Base-by-base conservation (phyloP, 2,329 filamentous ascomycete species). In the Penicillium sp. region DNA sequence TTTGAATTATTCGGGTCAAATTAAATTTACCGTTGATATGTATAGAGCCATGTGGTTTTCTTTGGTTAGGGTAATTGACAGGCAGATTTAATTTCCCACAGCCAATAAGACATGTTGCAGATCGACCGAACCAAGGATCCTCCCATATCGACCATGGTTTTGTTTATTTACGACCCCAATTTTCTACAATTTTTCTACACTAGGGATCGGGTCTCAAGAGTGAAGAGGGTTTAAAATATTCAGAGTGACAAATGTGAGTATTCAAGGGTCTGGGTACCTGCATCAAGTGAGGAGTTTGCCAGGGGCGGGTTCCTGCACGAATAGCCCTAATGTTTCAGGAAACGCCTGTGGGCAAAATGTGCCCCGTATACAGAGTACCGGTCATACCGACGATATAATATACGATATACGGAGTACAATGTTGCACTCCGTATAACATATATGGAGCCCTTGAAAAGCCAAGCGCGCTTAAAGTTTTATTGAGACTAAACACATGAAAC, bases 111-210 rank as follows among this genome's bases (percentile, higher is more conserved):
- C 39, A 25, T 31, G 21, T 27, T 36, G n/a, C 31, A 27, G 53
- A 56, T 59, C 42, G 41, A 33, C 19, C 19, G 23, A 50, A 59
- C 60, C 62, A 53, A 48, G 60, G 62, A 48, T 53, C 47, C 45
- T 53, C 51, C 53, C 41, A 47, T 29, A 6, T 4, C 19, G 21
- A 57, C 55, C 49, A 31, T 57, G 55, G 55, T 42, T 53, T 19
- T 53, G 35, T 53, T 53, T 57, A 53, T 53, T 57, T 53, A 57
- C 33, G 4, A 15, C 4, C 21, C 33, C 10, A 15, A 6, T 41
- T 48, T n/a, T 31, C 15, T 48, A 45, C 15, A n/a, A 7, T 10
- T 48, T 48, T 48, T 35, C 19, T 45, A 45, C 13, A 31, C 29
- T 31, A 31, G 29, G 29, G 10, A 12, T 29, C 29, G 29, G 29